Evolutionary conservation across 768 basidiomycete genomes (phyloP), one percentile per base, ranked within the genome.

Genomic region (Porphyrellus cyaneotinctus): DNA sequence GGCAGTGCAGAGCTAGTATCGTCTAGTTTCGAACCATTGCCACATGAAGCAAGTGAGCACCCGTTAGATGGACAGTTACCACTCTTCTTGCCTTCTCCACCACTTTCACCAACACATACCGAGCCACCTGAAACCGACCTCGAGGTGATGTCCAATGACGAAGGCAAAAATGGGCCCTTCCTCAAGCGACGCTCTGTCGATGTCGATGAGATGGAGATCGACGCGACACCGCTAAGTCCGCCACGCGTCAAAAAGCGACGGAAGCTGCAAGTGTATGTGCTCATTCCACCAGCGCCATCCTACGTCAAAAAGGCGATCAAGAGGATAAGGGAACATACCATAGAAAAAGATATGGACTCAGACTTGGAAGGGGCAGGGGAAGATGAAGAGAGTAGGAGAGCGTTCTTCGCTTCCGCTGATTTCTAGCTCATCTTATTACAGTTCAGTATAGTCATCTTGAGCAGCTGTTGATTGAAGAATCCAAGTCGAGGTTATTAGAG

Each of bases 71-170:
- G 63, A 10, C 69, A 62, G 44, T 56, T 73, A 14, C 80, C 79
- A 26, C 66, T 80, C 42, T 81, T 81, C 57, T 58, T 80, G 26
- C 79, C 79, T 33, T 81, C 78, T 36, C 74, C 74, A 7, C 66
- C 72, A 1, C 54, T 62, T 51, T 75, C 73, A 18, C 72, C 72
- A 30, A 26, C 52, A 18, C 47, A 42, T 5, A 58, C 58, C 23
- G 55, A 58, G 28, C 60, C 63, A 24, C 61, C 58, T 10, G 62
- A 58, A 52, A 60, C 60, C 45, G 64, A 64, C 38, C 46, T 49
- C 35, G 60, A 62, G 38, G 53, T 56, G 24, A 44, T 56, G 26
- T 43, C 52, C n/a, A 32, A 44, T 17, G 59, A 58, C 5, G 50
- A 51, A 11, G 49, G 32, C 2, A 44, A 49, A 43, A 45, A 9